Evolutionary conservation across 2,329 filamentous ascomycete species (phyloP).

Genomic region (Fusarium sambucinum): DNA sequence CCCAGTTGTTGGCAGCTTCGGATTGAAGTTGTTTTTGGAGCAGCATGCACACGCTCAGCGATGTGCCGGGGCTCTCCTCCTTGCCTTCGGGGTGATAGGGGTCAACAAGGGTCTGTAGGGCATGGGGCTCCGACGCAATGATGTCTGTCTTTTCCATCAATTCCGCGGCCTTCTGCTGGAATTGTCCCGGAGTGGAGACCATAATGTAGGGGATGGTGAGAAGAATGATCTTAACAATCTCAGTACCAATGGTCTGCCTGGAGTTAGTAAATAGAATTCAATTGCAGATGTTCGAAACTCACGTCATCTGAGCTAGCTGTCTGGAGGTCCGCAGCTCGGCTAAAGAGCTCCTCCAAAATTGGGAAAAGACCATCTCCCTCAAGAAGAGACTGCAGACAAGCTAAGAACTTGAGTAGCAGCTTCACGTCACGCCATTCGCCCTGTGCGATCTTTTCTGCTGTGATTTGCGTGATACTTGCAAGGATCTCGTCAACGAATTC

Average conservation of each 20-base stretch:
- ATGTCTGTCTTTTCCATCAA: conserved; percentile 95
- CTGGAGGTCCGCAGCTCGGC: conserved; percentile 90
- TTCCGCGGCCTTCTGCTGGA: conserved; percentile 78
- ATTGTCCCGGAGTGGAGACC: conserved; percentile 76
- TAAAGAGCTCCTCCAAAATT: conserved; percentile 89
- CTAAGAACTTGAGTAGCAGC: conserved; percentile 87
- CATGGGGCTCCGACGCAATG: conserved; percentile 88
- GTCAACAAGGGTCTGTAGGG: conserved; percentile 86
- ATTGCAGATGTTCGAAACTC: conserved; percentile 54
- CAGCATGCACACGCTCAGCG: conserved; percentile 78
- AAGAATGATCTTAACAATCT: conserved; percentile 96
- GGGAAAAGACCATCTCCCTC: conserved; percentile 88
- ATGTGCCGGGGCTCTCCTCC: conserved; percentile 72
- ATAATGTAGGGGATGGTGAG: conserved; percentile 93
- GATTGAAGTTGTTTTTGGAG: conserved; percentile 87
- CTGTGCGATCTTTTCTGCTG: conserved; percentile 74
- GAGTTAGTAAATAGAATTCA: conserved; percentile 22
- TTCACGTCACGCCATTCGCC: conserved; percentile 94
- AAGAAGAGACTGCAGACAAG: conserved; percentile 83
- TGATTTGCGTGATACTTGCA: conserved; percentile 67
- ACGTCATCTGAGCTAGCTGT: conserved; percentile 94
- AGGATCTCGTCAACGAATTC: conserved; percentile 81
- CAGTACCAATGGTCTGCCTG: conserved; percentile 74
- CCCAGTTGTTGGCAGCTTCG: conserved; percentile 81
- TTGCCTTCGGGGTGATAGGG: conserved; percentile 78